Conservation (phyloP, 805 yeast species). For the Starmerella cellae region DNA sequence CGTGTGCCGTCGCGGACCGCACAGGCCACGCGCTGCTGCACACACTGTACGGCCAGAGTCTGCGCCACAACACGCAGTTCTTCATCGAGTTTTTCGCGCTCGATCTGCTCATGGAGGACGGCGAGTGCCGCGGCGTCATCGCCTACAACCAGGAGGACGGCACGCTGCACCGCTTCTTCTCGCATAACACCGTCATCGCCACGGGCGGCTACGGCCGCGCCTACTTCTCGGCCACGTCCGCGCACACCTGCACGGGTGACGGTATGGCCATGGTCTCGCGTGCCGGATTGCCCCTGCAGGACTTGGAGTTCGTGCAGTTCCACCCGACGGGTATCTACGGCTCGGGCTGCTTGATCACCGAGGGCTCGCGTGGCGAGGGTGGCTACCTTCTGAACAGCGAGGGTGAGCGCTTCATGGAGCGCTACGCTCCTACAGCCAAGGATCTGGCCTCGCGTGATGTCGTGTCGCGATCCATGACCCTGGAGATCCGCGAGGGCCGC, state of each 20-base stretch:
- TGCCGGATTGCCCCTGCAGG: slow-evolving; percentile 96
- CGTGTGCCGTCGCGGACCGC: slow-evolving; percentile 99
- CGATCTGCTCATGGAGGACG: slow-evolving; percentile 88
- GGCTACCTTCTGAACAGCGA: slow-evolving; percentile 90
- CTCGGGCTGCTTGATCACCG: slow-evolving; percentile 96
- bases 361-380: slow-evolving; percentile 99
- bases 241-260: slow-evolving; percentile 99
- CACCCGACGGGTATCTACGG: slow-evolving; percentile 99
- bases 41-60: slow-evolving; percentile 89
- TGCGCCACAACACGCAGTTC: slow-evolving; percentile 93
- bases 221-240: slow-evolving; percentile 96
- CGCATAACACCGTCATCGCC: slow-evolving; percentile 91
- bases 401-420: slow-evolving; percentile 99
- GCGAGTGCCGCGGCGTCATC: slow-evolving; percentile 90
- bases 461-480: slow-evolving; percentile 93
- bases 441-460: slow-evolving; percentile 98
- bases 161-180: slow-evolving; percentile 92
- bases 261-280: slow-evolving; percentile 97
- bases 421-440: slow-evolving; percentile 97
- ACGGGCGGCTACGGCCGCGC: slow-evolving; percentile 99
- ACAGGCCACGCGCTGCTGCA: slow-evolving; percentile 96
- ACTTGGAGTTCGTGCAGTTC: slow-evolving; percentile 94
- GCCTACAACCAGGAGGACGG: slow-evolving; percentile 99
- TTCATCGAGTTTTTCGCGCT: slow-evolving; percentile 94
- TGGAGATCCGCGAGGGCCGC: slow-evolving; percentile 97